These are phyloP conservation scores for Liquidambar formosana DNA, from an alignment of 164 flowering plant genomes.

Conservation along the genomic window DNA sequence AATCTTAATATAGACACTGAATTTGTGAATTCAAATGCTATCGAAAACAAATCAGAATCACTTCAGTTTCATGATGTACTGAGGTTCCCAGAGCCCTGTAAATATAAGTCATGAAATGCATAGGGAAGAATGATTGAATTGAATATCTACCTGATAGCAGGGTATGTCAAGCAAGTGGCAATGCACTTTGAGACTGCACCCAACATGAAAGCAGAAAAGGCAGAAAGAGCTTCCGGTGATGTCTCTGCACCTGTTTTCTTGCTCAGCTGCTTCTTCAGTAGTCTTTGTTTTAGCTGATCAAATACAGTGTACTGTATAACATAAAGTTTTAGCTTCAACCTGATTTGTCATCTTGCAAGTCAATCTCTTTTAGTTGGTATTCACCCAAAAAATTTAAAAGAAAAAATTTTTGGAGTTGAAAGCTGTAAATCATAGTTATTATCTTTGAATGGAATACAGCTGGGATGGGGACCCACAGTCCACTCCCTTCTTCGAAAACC, in stretches of 20 bases:
- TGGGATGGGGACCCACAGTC: not conserved
- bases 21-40: not conserved
- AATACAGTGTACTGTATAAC: conserved; percentile 72
- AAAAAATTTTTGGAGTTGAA: not conserved
- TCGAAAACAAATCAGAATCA: not conserved
- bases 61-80: too few species aligned
- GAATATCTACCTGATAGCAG: conserved; percentile 69
- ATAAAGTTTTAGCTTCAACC: conserved; percentile 2
- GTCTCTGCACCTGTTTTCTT: conserved; percentile 30
- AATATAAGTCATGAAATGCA: not conserved
- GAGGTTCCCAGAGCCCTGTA: not conserved
- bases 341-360: not conserved
- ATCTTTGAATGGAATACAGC: not conserved
- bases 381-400: not conserved
- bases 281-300: conserved; percentile 79
- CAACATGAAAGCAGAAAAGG: conserved; percentile 67
- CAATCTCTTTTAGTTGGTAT: not conserved
- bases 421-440: not conserved
- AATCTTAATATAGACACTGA: not conserved
- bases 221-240: conserved; percentile 69
- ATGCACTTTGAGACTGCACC: conserved; percentile 82
- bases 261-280: conserved; percentile 32
- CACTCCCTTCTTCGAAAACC: not conserved
- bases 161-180: conserved; percentile 79
- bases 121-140: conserved; percentile 5